These are phyloP conservation scores for Pisolithus microcarpus DNA, from an alignment of 768 basidiomycete species.

Conservation along the genomic window DNA sequence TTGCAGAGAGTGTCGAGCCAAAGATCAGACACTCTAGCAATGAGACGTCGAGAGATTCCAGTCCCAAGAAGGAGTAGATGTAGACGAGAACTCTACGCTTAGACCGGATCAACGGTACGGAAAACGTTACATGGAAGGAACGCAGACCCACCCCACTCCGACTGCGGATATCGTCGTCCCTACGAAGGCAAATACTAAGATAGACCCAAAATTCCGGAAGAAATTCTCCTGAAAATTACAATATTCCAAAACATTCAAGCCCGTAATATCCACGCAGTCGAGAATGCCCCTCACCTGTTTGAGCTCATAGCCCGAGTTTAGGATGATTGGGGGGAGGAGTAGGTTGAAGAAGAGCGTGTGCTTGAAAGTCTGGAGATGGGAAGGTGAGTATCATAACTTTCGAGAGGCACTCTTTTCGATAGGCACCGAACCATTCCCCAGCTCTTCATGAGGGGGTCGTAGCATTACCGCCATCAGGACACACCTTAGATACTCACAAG, in stretches of 20 bases:
- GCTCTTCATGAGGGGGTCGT: neutral
- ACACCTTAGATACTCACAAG: constrained; percentile 55
- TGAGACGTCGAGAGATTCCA: constrained; percentile 81
- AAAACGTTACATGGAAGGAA: neutral
- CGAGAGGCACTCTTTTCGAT: neutral
- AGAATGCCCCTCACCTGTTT: constrained; percentile 61
- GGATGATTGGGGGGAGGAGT: constrained; percentile 94
- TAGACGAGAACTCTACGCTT: constrained; percentile 81
- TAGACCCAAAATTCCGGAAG: constrained; percentile 96
- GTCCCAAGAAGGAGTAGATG: constrained; percentile 87
- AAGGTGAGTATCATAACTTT: constrained; percentile 6
- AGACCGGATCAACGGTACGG: constrained; percentile 37
- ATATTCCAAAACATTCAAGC: neutral
- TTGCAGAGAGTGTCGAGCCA: constrained; percentile 93
- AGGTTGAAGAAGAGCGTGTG: constrained; percentile 98
- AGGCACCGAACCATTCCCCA: neutral
- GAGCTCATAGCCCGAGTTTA: constrained; percentile 96
- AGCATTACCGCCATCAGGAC: too few relatives aligned
- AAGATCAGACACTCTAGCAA: constrained; percentile 93
- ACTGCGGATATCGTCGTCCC: constrained; percentile 97
- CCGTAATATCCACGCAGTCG: neutral
- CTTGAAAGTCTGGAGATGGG: constrained; percentile 69
- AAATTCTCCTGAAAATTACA: constrained; percentile 74
- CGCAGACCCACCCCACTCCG: constrained; percentile 75
- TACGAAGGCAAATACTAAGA: constrained; percentile 85